Evolutionary conservation across 805 yeast genomes (phyloP).

Genomic region (Ogataea ganodermae): DNA sequence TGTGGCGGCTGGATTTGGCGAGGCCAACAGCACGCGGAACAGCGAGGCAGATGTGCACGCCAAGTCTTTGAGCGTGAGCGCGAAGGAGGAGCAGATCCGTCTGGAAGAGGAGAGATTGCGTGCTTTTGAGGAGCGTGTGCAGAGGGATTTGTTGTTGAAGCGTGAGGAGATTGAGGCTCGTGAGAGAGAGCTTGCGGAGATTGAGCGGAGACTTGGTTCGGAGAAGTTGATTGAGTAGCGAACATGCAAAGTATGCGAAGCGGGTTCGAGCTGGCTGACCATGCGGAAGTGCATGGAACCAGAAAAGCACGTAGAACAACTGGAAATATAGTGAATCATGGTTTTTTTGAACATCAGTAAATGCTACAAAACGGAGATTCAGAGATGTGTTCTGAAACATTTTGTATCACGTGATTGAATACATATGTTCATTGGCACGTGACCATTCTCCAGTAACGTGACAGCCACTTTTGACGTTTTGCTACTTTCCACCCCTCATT

Average conservation of each 20-base stretch:
- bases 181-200: slow-evolving; percentile 81
- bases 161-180: slow-evolving; percentile 80
- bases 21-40: slow-evolving; percentile 3
- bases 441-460: too few relatives aligned
- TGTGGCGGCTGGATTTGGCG: slow-evolving; percentile 13
- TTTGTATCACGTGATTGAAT: too few relatives aligned
- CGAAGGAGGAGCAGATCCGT: slow-evolving; percentile 85
- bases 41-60: neutral
- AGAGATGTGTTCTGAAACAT: too few relatives aligned
- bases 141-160: slow-evolving; percentile 78
- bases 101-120: slow-evolving; percentile 85
- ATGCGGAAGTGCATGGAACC: too few relatives aligned
- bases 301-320: too few relatives aligned
- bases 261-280: too few relatives aligned
- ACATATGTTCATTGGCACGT: too few relatives aligned
- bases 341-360: too few relatives aligned
- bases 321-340: too few relatives aligned
- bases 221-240: slow-evolving; percentile 20
- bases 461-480: too few relatives aligned
- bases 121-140: slow-evolving; percentile 86
- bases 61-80: slow-evolving; percentile 8
- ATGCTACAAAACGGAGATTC: too few relatives aligned
- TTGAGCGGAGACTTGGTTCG: slow-evolving; percentile 48
- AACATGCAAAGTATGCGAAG: neutral
- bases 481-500: too few relatives aligned